phyloP scores from a whole-genome alignment of 73 alveolate species.

The Paramecium caudatum region DNA sequence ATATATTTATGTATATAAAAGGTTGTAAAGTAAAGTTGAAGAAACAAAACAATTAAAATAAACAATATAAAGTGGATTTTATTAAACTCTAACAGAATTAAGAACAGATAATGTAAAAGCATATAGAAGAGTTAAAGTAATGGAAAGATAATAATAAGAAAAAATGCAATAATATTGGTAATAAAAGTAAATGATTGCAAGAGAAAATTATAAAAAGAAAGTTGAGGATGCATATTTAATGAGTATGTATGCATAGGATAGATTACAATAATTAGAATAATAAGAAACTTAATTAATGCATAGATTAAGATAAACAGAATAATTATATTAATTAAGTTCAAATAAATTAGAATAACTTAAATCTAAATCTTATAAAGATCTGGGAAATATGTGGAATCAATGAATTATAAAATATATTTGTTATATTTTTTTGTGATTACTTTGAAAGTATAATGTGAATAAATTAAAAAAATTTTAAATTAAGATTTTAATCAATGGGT shows the following conservation, averaged over 20 bases:
- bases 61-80: not conserved
- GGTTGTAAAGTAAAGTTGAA: not conserved
- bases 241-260: not conserved
- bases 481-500: constrained; percentile 70
- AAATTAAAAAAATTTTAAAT: constrained; percentile 12
- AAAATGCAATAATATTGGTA: not conserved
- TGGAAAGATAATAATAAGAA: constrained; percentile 1
- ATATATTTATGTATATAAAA: not conserved
- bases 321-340: constrained; percentile 19
- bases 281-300: constrained; percentile 19
- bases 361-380: constrained; percentile 18
- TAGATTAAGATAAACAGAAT: constrained; percentile 15
- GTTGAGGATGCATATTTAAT: constrained; percentile 19
- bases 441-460: not conserved
- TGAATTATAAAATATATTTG: constrained; percentile 9
- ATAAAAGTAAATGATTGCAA: not conserved
- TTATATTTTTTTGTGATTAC: too few relatives aligned
- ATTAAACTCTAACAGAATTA: not conserved
- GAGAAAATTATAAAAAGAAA: not conserved
- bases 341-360: not conserved
- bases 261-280: not conserved
- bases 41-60: constrained; percentile 13
- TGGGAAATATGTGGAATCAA: constrained; percentile 23
- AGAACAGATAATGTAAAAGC: constrained; percentile 8
- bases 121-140: constrained; percentile 15